phyloP scores from a whole-genome alignment of 495 filamentous ascomycete species.

The Podospora tetraspora region DNA sequence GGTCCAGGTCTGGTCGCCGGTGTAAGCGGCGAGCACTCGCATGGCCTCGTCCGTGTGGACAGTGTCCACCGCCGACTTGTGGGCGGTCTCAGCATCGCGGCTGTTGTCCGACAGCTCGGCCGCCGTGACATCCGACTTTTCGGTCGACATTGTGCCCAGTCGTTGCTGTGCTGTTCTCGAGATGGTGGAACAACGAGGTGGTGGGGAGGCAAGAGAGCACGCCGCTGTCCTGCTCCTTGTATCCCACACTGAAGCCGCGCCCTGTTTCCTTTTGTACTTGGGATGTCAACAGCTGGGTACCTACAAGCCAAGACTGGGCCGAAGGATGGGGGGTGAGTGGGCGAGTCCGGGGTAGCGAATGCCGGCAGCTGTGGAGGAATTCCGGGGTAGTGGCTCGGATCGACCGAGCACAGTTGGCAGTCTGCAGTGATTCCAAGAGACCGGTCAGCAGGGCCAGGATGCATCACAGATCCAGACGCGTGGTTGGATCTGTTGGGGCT shows the following conservation, averaged over 20 bases:
- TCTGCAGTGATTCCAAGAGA: background rate
- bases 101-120: conserved; percentile 14
- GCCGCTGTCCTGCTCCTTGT: background rate
- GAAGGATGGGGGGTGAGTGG: background rate
- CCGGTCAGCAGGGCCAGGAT: background rate
- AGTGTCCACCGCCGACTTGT: conserved; percentile 30
- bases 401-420: background rate
- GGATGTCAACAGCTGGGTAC: background rate
- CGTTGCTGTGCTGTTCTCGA: background rate
- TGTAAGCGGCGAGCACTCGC: conserved; percentile 35
- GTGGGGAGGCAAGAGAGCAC: conserved; percentile 1
- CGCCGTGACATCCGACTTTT: conserved; percentile 7
- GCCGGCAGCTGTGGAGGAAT: background rate
- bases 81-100: conserved; percentile 3
- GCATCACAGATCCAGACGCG: background rate
- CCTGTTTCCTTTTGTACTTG: background rate
- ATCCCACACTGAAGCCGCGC: background rate
- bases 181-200: background rate
- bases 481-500: background rate
- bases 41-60: conserved; percentile 44
- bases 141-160: conserved; percentile 1
- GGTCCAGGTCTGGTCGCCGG: conserved; percentile 40
- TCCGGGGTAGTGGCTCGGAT: background rate
- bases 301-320: background rate
- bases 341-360: background rate